These are phyloP conservation scores for Coix lacrymajobi DNA, from an alignment of 176 grass and related monocot genomes.

Conservation along the genomic window DNA sequence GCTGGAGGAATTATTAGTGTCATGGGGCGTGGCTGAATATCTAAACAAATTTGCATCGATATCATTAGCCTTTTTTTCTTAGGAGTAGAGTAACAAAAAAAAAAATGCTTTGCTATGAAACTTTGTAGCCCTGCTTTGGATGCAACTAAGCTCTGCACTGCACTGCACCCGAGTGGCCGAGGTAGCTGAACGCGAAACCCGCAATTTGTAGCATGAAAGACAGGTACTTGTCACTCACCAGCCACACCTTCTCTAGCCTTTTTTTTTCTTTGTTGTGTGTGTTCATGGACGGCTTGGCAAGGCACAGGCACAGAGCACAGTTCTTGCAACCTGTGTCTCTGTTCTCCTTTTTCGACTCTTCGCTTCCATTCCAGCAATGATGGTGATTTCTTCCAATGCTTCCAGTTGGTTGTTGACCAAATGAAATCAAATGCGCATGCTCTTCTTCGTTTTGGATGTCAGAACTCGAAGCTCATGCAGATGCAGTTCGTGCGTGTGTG, in stretches of 20 bases:
- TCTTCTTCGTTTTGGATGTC: neutral
- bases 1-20: conserved; percentile 17
- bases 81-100: neutral
- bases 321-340: neutral
- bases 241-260: neutral
- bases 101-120: neutral
- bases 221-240: neutral
- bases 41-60: conserved; percentile 16
- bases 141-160: conserved; percentile 24
- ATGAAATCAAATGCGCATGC: conserved; percentile 21
- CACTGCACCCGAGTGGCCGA: neutral
- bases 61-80: conserved; percentile 25
- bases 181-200: neutral
- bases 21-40: conserved; percentile 13
- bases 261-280: neutral
- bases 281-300: neutral
- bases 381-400: neutral
- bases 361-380: neutral
- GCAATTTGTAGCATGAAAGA: conserved; percentile 7
- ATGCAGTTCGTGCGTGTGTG: neutral
- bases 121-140: conserved; percentile 37
- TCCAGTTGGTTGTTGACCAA: neutral
- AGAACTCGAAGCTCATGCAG: neutral
- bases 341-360: neutral
- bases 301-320: neutral